Base-by-base conservation (phyloP, 148 eudicot genomes). In the Vaccinium corymbosum region DNA sequence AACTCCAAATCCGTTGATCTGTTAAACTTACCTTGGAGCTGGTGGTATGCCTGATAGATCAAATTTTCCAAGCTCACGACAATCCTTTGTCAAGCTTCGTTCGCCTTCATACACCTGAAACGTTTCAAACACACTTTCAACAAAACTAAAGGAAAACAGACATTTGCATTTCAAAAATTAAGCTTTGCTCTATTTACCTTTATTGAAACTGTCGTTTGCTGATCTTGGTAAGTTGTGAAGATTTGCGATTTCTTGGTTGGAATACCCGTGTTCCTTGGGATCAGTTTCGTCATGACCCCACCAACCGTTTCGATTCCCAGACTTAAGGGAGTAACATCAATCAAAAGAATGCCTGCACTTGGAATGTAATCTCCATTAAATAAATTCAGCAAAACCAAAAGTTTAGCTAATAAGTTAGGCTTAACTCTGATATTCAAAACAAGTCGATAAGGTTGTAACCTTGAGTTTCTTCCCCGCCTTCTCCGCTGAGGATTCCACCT, bases 231-330 rank as follows among this genome's bases (percentile, higher is more conserved):
- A 1, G 94, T 92, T 53, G 88, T 74, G 82, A 92, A 92, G 64
- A 84, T 66, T 76, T 90, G 94, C 50, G 94, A 89, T 79, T 89
- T 90, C 91, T 92, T 92, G 22, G 90, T 89, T 15, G 94, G 94
- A 72, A 92, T 85, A 10, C 88, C 91, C 1, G 87, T 89, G 83
- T 92, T 90, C 68, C 94, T 87, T 9, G 93, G 94, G 80, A 92
- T 92, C 86, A 92, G 81, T 78, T 92, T 90, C 19, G 94, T 90
- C 94, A 92, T 90, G n/a, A 92, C 93, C 29, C 94, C 94, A 79
- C 93, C 94, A 11, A 88, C 90, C 7, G 94, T 92, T 84, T 92
- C 93, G 48, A 92, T 90, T 9, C 91, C 94, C 82, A 92, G 85
- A 82, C 91, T 92, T 79, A 92, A 76, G 20, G 94, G 92, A 73